Conservation (phyloP, 495 filamentous ascomycete species). For the Lineolata rhizophorae region DNA sequence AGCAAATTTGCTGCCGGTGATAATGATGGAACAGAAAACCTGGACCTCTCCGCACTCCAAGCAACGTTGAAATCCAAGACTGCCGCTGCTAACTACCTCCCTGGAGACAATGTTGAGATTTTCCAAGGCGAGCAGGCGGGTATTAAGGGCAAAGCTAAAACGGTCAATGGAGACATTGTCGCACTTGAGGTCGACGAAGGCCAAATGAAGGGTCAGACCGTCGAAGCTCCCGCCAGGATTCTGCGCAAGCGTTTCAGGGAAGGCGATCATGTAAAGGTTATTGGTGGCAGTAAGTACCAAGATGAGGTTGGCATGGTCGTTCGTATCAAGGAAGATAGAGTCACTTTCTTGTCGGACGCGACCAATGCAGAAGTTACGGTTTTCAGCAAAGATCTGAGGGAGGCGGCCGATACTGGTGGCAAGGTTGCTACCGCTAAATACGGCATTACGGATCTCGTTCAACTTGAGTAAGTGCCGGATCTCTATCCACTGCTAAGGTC, state of each 20-base stretch:
- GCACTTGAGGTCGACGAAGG: slow-evolving; percentile 74
- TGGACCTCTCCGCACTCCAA: slow-evolving; percentile 77
- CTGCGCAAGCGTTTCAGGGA: slow-evolving; percentile 82
- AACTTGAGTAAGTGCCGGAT: slow-evolving; percentile 48
- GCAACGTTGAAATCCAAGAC: slow-evolving; percentile 63
- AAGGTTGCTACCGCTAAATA: slow-evolving; percentile 61
- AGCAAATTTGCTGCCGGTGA: slow-evolving; percentile 71
- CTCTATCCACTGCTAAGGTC: neutral
- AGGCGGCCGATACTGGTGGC: slow-evolving; percentile 75
- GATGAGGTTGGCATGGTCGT: slow-evolving; percentile 97
- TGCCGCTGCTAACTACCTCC: slow-evolving; percentile 58
- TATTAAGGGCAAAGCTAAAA: slow-evolving; percentile 60
- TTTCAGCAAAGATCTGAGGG: slow-evolving; percentile 89
- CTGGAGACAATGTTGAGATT: slow-evolving; percentile 86
- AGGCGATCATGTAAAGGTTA: slow-evolving; percentile 97
- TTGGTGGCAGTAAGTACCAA: slow-evolving; percentile 76
- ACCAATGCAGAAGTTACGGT: slow-evolving; percentile 86
- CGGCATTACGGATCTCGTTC: slow-evolving; percentile 81
- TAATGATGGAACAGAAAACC: slow-evolving; percentile 79
- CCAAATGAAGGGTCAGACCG: slow-evolving; percentile 54
- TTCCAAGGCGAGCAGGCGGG: slow-evolving; percentile 93
- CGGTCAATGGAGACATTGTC: slow-evolving; percentile 83
- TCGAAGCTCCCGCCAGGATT: slow-evolving; percentile 82
- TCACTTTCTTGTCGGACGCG: slow-evolving; percentile 80
- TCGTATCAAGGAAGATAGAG: slow-evolving; percentile 69